Percentiles rank a stretch among this genome's conserved stretches.
phyloP scores from a whole-genome alignment of 495 filamentous ascomycete genomes.

The Annulohypoxylon nitens region DNA sequence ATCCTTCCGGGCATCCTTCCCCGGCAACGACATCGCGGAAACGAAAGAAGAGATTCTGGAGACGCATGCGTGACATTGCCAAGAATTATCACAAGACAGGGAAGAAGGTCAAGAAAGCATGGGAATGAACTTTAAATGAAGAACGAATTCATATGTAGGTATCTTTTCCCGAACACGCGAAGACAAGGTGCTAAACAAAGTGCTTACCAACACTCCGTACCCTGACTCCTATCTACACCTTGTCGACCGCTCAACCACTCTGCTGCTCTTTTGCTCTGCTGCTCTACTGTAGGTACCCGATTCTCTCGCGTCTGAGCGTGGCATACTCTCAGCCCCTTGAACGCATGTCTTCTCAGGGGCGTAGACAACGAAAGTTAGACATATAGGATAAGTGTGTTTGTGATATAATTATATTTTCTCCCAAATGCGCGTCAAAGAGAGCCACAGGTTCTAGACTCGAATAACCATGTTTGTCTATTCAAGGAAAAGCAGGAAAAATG shows the following conservation, averaged over 20 bases:
- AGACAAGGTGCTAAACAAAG: neutral
- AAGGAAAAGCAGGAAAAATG: neutral
- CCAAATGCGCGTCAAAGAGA: neutral
- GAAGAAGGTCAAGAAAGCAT: neutral
- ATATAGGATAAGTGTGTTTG: neutral
- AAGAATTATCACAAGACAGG: neutral
- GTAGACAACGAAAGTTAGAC: neutral
- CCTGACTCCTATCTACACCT: no score
- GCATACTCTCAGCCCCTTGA: no score
- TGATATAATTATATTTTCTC: neutral
- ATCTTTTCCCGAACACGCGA: neutral
- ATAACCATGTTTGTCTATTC: neutral
- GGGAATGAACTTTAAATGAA: slow-evolving; percentile 19
- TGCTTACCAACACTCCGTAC: neutral
- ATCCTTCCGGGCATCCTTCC: slow-evolving; percentile 7
- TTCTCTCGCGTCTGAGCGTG: no score
- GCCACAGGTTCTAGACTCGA: neutral
- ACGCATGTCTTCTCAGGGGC: neutral
- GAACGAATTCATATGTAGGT: neutral
- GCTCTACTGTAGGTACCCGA: no score
- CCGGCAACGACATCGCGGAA: slow-evolving; percentile 8
- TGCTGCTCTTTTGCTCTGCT: no score
- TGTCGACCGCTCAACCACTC: neutral
- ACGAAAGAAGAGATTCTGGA: slow-evolving; percentile 11
- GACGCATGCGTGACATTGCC: slow-evolving; percentile 23